Evolutionary conservation across 164 flowering plant species (phyloP), one percentile per base, ranked within the genome.

Genomic region (Tetrastigma voinierianum): DNA sequence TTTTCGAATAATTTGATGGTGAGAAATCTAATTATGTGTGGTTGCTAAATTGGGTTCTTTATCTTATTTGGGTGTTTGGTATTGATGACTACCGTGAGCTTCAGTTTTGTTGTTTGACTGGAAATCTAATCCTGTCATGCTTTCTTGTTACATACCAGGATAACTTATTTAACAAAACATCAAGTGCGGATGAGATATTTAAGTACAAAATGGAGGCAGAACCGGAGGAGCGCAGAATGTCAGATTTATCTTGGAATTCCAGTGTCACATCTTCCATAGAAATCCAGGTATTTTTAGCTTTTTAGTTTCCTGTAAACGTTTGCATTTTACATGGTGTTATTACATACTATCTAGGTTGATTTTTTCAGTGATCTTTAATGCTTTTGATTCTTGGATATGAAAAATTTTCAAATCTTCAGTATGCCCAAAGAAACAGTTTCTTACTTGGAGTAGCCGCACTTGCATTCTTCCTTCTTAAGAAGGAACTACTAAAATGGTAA

Each of bases 161-260:
- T 46, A 64, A 69, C 48, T 40, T 60, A 4, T 47, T 51, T 15
- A 61, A 15, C 40, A 82, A 77, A 64, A 65, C 51, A 55, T 59
- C 60, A 10, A 17, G 56, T 49, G 83, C 68, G 51, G 81, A 80
- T 64, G 85, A 87, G 51, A 61, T 74, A 70, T 65, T 80, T 20
- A 80, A 79, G 54, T 73, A 49, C 56, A 80, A 84, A 72, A 51
- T 64, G 74, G 77, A 51, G 18, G 78, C 64, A 40, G 90, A 81
- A 75, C 97, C 72, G 76, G 98, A 94, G 81, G 98, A 94, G 72
- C 88, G 96, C 4, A 89, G 97, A 23, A 87, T 92, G 93, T 94
- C 98, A 71, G 91, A 83, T 71, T 79, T 91, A 66, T 94, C 98
- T 64, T 92, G 92, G 97, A 87, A 84, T 72, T 85, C 96, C 0